Evolutionary conservation across 495 filamentous ascomycete species (phyloP).

Genomic region (Aspergillus cristatus): DNA sequence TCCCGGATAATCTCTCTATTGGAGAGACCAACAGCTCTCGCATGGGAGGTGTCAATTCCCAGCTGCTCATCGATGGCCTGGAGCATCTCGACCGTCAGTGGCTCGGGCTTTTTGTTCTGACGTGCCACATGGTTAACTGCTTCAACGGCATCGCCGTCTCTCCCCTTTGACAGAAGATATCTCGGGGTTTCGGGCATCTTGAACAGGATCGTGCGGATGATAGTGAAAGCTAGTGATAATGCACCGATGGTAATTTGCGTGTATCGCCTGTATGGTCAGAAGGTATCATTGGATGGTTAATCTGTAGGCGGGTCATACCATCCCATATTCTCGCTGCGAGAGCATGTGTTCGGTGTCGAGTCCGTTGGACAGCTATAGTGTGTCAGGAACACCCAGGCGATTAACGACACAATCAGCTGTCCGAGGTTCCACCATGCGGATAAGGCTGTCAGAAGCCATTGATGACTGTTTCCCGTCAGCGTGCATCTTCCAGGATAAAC

Average conservation of each 20-base stretch:
- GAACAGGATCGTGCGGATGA: constrained; percentile 23
- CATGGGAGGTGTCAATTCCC: constrained; percentile 1
- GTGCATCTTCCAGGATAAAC: background rate
- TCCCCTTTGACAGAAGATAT: constrained; percentile 23
- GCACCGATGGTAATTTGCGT: constrained; percentile 22
- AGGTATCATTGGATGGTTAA: background rate
- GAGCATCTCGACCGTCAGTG: constrained; percentile 21
- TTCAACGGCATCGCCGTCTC: constrained; percentile 22
- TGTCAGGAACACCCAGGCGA: constrained; percentile 26
- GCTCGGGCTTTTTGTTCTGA: constrained; percentile 20
- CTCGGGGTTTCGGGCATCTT: constrained; percentile 24
- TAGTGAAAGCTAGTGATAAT: constrained; percentile 19
- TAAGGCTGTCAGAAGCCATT: constrained; percentile 22
- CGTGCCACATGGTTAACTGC: constrained; percentile 22
- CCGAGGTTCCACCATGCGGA: constrained; percentile 29
- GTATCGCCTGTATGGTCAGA: constrained; percentile 16
- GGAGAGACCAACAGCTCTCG: constrained; percentile 5
- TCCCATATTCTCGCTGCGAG: constrained; percentile 23
- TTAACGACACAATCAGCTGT: constrained; percentile 21
- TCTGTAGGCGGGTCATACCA: constrained; percentile 14
- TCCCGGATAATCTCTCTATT: constrained; percentile 17
- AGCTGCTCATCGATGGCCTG: constrained; percentile 19
- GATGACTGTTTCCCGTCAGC: constrained; percentile 14
- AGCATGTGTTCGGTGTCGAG: constrained; percentile 17
- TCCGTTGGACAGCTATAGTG: constrained; percentile 24